Evolutionary conservation across 176 grass and related monocot genomes (phyloP).

Genomic region (Juncus effusus): DNA sequence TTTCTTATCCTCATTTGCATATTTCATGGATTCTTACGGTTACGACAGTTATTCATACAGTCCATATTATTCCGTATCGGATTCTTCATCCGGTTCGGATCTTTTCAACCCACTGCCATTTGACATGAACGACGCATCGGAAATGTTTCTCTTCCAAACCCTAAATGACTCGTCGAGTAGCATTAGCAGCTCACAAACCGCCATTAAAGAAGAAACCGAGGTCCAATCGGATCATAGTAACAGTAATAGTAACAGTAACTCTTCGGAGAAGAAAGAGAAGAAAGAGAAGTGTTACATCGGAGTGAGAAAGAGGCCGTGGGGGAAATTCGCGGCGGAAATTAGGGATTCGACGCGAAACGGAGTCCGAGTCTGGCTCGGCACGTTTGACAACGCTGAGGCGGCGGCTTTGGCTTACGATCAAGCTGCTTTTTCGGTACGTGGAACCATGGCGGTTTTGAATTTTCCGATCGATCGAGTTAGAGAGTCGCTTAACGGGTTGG

Average conservation of each 20-base stretch:
- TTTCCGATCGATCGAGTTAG: constrained; percentile 59
- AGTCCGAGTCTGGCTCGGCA: constrained; percentile 70
- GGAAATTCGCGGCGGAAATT: constrained; percentile 88
- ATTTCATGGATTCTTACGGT: constrained; percentile 17
- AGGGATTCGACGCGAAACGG: constrained; percentile 78
- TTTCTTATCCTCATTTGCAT: neutral
- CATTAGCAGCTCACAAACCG: neutral
- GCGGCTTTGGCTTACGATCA: constrained; percentile 87
- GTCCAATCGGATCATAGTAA: neutral
- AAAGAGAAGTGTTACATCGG: constrained; percentile 50
- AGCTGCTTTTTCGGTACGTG: constrained; percentile 75
- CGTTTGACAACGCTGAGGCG: constrained; percentile 66
- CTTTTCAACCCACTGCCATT: constrained; percentile 29
- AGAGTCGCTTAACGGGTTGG: constrained; percentile 64
- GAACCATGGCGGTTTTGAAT: constrained; percentile 64
- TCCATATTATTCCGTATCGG: constrained; percentile 17
- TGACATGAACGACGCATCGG: constrained; percentile 29
- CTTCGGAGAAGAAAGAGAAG: neutral
- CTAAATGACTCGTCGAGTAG: constrained; percentile 8
- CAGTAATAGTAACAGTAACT: neutral
- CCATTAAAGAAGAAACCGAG: neutral
- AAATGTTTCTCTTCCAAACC: constrained; percentile 31
- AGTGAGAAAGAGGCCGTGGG: constrained; percentile 83
- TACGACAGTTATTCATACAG: constrained; percentile 3
- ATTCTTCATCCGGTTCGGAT: constrained; percentile 21